Evolutionary conservation across 805 yeast genomes (phyloP).

Genomic region (Spathaspora girioi): DNA sequence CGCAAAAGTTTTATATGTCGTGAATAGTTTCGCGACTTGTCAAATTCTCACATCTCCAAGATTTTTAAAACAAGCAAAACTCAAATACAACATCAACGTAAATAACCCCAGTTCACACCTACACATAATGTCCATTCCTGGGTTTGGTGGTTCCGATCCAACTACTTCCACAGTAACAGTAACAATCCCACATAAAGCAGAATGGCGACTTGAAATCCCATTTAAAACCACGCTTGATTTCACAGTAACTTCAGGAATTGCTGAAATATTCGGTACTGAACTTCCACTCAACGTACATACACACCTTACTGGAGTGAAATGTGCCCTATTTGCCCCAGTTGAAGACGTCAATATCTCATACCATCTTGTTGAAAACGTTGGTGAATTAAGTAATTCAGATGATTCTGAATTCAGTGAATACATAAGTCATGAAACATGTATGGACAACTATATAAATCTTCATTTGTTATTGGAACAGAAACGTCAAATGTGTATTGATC

Average conservation of each 20-base stretch:
- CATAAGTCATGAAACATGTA: slow-evolving; percentile 65
- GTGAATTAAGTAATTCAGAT: slow-evolving; percentile 20
- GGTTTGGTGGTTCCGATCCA: neutral
- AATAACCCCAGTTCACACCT: neutral
- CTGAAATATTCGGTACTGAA: slow-evolving; percentile 92
- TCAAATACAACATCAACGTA: neutral
- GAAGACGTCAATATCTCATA: slow-evolving; percentile 47
- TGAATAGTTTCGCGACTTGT: neutral
- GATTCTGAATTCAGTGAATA: slow-evolving; percentile 49
- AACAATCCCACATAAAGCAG: slow-evolving; percentile 30
- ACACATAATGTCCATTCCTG: slow-evolving; percentile 1
- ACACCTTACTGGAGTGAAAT: slow-evolving; percentile 35
- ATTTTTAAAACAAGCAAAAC: neutral
- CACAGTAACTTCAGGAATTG: slow-evolving; percentile 61
- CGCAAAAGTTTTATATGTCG: no score
- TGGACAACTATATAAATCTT: slow-evolving; percentile 60
- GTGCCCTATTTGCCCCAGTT: slow-evolving; percentile 36
- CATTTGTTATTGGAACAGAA: slow-evolving; percentile 71
- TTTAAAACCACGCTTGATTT: slow-evolving; percentile 48
- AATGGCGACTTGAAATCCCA: slow-evolving; percentile 76
- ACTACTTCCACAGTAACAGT: neutral
- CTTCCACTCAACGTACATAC: slow-evolving; percentile 63
- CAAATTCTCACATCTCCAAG: neutral
- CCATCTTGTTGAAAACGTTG: slow-evolving; percentile 4
- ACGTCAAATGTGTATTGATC: slow-evolving; percentile 29